phyloP scores from a whole-genome alignment of 2,329 filamentous ascomycete species.

The Xylariaceae sp. region DNA sequence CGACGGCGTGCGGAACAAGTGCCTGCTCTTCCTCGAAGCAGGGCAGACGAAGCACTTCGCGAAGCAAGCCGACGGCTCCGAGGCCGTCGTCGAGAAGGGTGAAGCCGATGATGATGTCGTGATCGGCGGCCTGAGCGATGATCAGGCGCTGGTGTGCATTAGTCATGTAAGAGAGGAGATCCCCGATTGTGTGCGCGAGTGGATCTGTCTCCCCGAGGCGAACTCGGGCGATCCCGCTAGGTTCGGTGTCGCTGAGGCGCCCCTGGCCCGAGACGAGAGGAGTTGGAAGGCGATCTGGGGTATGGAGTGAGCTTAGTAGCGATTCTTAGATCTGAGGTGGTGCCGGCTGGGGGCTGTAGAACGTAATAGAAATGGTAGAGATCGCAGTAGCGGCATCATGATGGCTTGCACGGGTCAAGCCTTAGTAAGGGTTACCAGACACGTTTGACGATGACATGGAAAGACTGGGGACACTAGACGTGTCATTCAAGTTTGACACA shows the following conservation, averaged over 20 bases:
- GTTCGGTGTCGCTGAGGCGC: slow-evolving; percentile 59
- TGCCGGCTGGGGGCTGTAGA: neutral
- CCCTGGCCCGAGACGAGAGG: slow-evolving; percentile 50
- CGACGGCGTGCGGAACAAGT: slow-evolving; percentile 76
- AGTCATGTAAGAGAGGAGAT: slow-evolving; percentile 89
- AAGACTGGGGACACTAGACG: too few species aligned
- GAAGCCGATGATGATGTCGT: slow-evolving; percentile 41
- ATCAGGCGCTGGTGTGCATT: slow-evolving; percentile 85
- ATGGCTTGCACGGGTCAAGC: too few species aligned
- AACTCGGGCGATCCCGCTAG: slow-evolving; percentile 57
- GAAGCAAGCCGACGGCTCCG: slow-evolving; percentile 29
- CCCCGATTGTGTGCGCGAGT: slow-evolving; percentile 74
- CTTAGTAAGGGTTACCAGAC: too few species aligned
- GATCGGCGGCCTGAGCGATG: slow-evolving; percentile 57
- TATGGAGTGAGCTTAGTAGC: slow-evolving; percentile 22
- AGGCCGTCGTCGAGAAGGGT: slow-evolving; percentile 40
- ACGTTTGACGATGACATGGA: too few species aligned
- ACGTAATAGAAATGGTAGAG: neutral
- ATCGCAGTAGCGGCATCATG: too few species aligned
- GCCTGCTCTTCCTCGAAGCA: slow-evolving; percentile 69
- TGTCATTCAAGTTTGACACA: too few species aligned
- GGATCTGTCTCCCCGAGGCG: slow-evolving; percentile 77
- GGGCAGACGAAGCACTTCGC: slow-evolving; percentile 50
- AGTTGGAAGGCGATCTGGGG: slow-evolving; percentile 66
- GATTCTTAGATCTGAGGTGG: neutral